Base-by-base conservation (phyloP, 2,329 filamentous ascomycete species). In the Hypomyces rosellus region DNA sequence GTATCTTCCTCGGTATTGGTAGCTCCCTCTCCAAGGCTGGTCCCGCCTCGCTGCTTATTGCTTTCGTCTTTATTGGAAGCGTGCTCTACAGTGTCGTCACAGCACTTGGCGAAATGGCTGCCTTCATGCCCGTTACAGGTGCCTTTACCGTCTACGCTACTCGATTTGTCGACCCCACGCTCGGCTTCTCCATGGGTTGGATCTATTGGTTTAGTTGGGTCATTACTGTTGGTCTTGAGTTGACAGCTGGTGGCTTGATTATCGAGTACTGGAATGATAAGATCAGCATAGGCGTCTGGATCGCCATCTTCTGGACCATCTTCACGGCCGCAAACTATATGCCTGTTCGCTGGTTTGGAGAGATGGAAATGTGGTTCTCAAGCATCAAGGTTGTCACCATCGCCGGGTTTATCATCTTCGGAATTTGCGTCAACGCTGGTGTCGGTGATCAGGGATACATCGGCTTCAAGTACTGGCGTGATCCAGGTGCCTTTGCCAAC, bases 151-250 rank as follows among this genome's bases (percentile, higher is more conserved):
- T 83, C 39, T 92, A 90, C 60, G 86, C 87, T 18, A 77, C 82
- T 37, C 84, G 88, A 15, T 89, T 92, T 59, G 77, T 89, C 55
- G 83, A 88, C 61, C 82, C 81, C 11, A 83, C 82, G 50, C 72
- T 89, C 44, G 86, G 85, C 7, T 90, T 90, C 60, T 77, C 86
- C 16, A 86, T 90, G 77, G 87, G 88, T 16, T 91, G 86, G 86
- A 83, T 88, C 53, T 91, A 91, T 68, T 91, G 85, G 84, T 89
- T 89, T 62, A 84, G 78, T 36, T 91, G 84, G 85, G 76, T 82
- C 15, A 81, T 85, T 51, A 89, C 86, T 0, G 87, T 81, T 57
- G 85, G 85, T 1, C 76, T 89, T 8, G 86, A 91, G 62, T 73
- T 90, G 37, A 86, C 82, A 0, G 84, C 85, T 0, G 82, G 85